Evolutionary conservation across 2,329 filamentous ascomycete species (phyloP), one percentile per base, ranked within the genome.

Genomic region (Diaporthe longicolla): DNA sequence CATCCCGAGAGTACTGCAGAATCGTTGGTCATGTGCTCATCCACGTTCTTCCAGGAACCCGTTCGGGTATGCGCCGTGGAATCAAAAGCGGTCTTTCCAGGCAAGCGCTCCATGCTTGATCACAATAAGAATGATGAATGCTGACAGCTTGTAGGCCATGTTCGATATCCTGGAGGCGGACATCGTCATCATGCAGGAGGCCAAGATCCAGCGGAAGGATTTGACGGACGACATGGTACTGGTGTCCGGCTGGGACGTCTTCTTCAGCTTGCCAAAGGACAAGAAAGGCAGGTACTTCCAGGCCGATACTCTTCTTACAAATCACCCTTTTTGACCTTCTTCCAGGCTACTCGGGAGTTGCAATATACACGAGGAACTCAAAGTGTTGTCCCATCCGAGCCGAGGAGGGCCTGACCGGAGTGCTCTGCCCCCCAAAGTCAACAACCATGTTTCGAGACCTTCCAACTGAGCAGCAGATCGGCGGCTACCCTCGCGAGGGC

Each of bases 211-310:
- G 81, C 90, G 93, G 73, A 98, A 98, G 81, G 95, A 98, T 78
- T 86, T 99, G 1, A 89, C 88, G 54, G 97, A 98, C 87, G 97
- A 98, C 78, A 98, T 98, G 95, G 95, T 98, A 13, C 86, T 98
- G 45, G 91, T 98, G 0, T 92, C 94, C 0, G 97, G 97, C 17
- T 99, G 96, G 96, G 97, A 99, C 81, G 95, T 95, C 77, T 98
- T 93, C 84, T 98, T 98, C 84, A 98, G 95, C 81, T 87, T 99
- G 32, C 97, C 97, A 0, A 95, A 93, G 81, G 89, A 97, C 80
- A 98, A 98, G 83, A 98, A 98, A 87, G 96, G 95, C 93, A 84
- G 37, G 76, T 63, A 11, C 17, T 40, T 50, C 40, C 13, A 21
- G 24, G 0, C 13, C 15, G 19, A 24, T 26, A 0, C 17, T 19